phyloP scores from a whole-genome alignment of 805 yeast species.

The Metschnikowia amazonensis region DNA sequence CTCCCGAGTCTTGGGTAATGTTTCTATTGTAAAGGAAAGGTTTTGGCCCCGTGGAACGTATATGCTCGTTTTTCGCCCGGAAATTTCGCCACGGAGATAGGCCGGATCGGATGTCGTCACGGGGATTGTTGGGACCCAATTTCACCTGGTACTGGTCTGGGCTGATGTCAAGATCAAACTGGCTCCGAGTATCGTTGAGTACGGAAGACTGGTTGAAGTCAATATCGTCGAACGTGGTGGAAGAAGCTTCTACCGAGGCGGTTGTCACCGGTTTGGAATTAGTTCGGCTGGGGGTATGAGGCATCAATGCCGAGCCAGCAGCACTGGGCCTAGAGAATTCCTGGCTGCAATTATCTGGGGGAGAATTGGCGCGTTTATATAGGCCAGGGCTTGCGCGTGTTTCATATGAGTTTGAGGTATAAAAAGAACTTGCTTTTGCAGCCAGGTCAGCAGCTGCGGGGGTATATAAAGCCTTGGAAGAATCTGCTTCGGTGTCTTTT shows the following conservation, averaged over 20 bases:
- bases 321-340: conserved; percentile 1
- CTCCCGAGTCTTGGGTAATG: conserved; percentile 7
- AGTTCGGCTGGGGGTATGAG: not conserved
- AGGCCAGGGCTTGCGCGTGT: conserved; percentile 3
- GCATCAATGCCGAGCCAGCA: conserved; percentile 6
- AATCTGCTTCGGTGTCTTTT: not conserved
- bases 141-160: conserved; percentile 14
- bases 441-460: not conserved
- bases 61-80: not conserved
- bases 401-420: not conserved
- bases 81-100: conserved; percentile 12
- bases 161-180: conserved; percentile 18
- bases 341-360: not conserved
- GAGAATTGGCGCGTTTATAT: not conserved
- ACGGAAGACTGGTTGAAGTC: not conserved
- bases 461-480: not conserved
- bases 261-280: not conserved
- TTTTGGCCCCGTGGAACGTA: conserved; percentile 10
- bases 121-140: conserved; percentile 7
- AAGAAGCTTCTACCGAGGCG: not conserved
- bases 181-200: conserved; percentile 15
- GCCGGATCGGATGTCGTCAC: conserved; percentile 10
- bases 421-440: not conserved
- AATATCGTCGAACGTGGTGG: not conserved
- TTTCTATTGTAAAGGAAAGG: conserved; percentile 8